These are phyloP conservation scores for Trichoderma oligosporum DNA, from an alignment of 2,329 filamentous ascomycete genomes.

Conservation along the genomic window DNA sequence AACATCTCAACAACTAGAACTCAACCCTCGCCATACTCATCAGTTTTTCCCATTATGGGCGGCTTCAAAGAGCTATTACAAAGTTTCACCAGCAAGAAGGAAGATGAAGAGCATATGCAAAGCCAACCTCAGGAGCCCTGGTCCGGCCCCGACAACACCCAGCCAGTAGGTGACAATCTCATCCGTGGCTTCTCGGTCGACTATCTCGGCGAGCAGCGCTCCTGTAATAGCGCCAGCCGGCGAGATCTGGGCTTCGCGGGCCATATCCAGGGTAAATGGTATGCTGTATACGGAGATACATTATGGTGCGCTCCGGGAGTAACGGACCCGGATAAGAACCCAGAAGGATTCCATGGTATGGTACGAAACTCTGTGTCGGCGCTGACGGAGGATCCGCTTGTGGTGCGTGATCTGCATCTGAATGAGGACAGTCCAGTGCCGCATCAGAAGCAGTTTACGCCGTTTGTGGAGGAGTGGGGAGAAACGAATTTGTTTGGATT, in stretches of 20 bases:
- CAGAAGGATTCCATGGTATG: slow-evolving; percentile 38
- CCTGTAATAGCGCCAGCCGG: slow-evolving; percentile 37
- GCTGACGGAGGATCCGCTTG: slow-evolving; percentile 34
- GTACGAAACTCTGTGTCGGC: slow-evolving; percentile 38
- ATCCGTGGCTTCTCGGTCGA: slow-evolving; percentile 28
- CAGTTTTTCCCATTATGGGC: background rate
- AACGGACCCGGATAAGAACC: slow-evolving; percentile 29
- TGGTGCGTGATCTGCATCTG: slow-evolving; percentile 36
- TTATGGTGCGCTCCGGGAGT: slow-evolving; percentile 37
- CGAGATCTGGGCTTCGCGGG: slow-evolving; percentile 39
- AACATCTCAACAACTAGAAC: background rate
- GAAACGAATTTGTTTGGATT: slow-evolving; percentile 36
- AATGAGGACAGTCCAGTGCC: slow-evolving; percentile 28
- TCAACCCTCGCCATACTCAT: background rate
- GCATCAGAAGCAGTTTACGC: slow-evolving; percentile 37
- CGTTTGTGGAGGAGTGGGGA: slow-evolving; percentile 35
- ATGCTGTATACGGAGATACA: slow-evolving; percentile 32
- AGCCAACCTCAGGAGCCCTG: background rate
- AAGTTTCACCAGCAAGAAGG: background rate
- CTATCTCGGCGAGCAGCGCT: slow-evolving; percentile 36
- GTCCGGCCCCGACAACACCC: slow-evolving; percentile 35
- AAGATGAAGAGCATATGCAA: background rate
- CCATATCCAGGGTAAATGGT: slow-evolving; percentile 36
- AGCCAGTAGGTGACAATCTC: slow-evolving; percentile 35
- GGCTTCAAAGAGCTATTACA: slow-evolving; percentile 1